A percentile compares a stretch with the other conserved stretches of the same genome.
Conservation (phyloP, 1,284 basidiomycete species). For the Exobasidium rhododendri region DNA sequence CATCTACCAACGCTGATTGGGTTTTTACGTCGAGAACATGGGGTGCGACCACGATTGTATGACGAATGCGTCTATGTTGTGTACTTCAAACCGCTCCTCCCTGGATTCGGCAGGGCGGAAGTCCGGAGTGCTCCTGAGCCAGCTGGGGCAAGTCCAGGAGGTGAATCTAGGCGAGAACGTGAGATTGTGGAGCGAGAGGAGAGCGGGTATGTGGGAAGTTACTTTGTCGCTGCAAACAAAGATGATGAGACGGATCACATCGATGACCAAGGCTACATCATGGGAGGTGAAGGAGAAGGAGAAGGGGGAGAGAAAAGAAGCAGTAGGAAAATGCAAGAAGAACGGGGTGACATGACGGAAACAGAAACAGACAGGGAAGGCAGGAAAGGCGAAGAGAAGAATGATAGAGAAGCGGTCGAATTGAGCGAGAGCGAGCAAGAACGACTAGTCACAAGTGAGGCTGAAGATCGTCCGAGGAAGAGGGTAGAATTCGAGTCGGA, state of each 20-base stretch:
- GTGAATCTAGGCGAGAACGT: slow-evolving; percentile 63
- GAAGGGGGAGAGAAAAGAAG: slow-evolving; percentile 9
- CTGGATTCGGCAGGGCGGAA: slow-evolving; percentile 82
- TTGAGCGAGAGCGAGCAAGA: slow-evolving; percentile 15
- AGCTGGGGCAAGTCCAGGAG: slow-evolving; percentile 62
- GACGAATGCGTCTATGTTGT: slow-evolving; percentile 91
- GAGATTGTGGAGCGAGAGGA: slow-evolving; percentile 83
- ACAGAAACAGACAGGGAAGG: slow-evolving; percentile 15
- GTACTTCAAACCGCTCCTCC: slow-evolving; percentile 84
- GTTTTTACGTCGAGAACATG: slow-evolving; percentile 88
- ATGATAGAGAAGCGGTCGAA: slow-evolving; percentile 13
- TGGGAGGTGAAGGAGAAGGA: slow-evolving; percentile 37
- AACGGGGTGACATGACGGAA: slow-evolving; percentile 5
- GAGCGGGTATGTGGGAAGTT: slow-evolving; percentile 73
- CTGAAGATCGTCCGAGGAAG: not conserved
- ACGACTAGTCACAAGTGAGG: not conserved
- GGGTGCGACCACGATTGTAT: slow-evolving; percentile 80
- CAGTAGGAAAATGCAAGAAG: slow-evolving; percentile 3
- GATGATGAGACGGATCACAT: slow-evolving; percentile 46
- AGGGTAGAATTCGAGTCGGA: slow-evolving; percentile 25
- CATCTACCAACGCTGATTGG: slow-evolving; percentile 49
- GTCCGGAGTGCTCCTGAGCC: slow-evolving; percentile 71
- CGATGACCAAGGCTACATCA: slow-evolving; percentile 51
- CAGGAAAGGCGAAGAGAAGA: slow-evolving; percentile 26
- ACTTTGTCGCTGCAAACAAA: slow-evolving; percentile 38